Evolutionary conservation across 768 basidiomycete genomes (phyloP).

Genomic region (Psilocybe subaeruginosa): DNA sequence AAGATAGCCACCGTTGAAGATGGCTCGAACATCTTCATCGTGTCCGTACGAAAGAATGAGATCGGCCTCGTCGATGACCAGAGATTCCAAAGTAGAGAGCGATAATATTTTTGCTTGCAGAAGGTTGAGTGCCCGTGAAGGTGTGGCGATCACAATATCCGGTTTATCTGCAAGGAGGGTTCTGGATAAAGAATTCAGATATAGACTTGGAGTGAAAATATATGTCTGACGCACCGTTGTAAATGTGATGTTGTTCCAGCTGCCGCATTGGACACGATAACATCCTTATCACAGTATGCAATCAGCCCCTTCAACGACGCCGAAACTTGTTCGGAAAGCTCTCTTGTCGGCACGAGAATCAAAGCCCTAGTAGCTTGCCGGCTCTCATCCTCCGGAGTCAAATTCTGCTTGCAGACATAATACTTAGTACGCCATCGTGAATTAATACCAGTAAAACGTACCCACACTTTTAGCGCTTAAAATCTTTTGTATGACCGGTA

Average conservation of each 20-base stretch:
- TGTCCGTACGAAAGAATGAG: conserved; percentile 97
- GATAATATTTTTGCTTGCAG: conserved; percentile 53
- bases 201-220: neutral
- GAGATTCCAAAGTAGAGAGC: conserved; percentile 70
- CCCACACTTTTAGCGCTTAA: conserved; percentile 78
- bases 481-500: conserved; percentile 90
- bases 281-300: conserved; percentile 78
- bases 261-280: conserved; percentile 76
- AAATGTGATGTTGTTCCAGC: conserved; percentile 71
- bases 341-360: conserved; percentile 88
- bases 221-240: conserved; percentile 55
- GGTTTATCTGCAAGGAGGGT: conserved; percentile 43
- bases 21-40: conserved; percentile 82
- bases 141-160: conserved; percentile 42
- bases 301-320: conserved; percentile 65
- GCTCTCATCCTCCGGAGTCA: conserved; percentile 39
- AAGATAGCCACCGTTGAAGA: conserved; percentile 67
- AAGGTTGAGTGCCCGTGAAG: conserved; percentile 36
- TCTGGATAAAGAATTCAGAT: conserved; percentile 21
- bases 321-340: conserved; percentile 90
- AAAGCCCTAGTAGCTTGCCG: conserved; percentile 71
- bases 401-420: conserved; percentile 28
- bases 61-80: conserved; percentile 98
- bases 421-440: conserved; percentile 8
- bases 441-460: conserved; percentile 22